Conservation (phyloP, 2,329 filamentous ascomycete genomes). For the Diaporthe vexans region DNA sequence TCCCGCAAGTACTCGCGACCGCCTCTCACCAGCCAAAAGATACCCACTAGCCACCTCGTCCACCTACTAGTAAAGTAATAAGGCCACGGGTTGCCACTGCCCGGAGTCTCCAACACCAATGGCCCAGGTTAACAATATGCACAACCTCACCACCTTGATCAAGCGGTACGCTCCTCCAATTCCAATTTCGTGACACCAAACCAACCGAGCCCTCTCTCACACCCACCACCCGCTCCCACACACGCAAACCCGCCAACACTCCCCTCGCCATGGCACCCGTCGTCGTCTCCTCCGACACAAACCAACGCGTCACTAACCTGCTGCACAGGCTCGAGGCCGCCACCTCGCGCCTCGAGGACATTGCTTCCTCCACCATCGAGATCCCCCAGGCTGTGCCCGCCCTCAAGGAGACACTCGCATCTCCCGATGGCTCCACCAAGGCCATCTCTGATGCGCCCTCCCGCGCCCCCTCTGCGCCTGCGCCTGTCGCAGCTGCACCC, state of each 20-base stretch:
- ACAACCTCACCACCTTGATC: conserved; percentile 96
- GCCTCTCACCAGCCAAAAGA: conserved; percentile 32
- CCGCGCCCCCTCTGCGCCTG: conserved; percentile 54
- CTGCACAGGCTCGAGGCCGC: conserved; percentile 90
- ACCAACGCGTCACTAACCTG: conserved; percentile 61
- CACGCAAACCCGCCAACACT: conserved; percentile 16
- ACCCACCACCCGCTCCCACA: neutral
- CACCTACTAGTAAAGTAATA: neutral
- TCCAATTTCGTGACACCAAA: neutral
- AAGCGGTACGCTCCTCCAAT: conserved; percentile 79
- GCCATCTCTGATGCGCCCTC: conserved; percentile 53
- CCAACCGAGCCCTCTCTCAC: conserved; percentile 23
- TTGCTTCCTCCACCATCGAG: conserved; percentile 82
- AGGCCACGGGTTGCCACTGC: conserved; percentile 38
- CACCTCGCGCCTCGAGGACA: conserved; percentile 95
- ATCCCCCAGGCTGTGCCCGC: conserved; percentile 65
- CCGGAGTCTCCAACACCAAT: conserved; percentile 35
- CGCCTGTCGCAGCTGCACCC: conserved; percentile 40
- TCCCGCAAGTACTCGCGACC: conserved; percentile 33
- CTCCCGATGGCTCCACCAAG: conserved; percentile 49
- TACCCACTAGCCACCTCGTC: conserved; percentile 32
- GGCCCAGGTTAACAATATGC: conserved; percentile 77
- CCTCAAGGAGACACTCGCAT: conserved; percentile 56
- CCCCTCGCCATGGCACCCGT: conserved; percentile 40
- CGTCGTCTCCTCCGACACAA: conserved; percentile 42